Evolutionary conservation across 345 rosid genomes (phyloP), one percentile per base, ranked within the genome.

Genomic region (Eutrema heterophyllum): DNA sequence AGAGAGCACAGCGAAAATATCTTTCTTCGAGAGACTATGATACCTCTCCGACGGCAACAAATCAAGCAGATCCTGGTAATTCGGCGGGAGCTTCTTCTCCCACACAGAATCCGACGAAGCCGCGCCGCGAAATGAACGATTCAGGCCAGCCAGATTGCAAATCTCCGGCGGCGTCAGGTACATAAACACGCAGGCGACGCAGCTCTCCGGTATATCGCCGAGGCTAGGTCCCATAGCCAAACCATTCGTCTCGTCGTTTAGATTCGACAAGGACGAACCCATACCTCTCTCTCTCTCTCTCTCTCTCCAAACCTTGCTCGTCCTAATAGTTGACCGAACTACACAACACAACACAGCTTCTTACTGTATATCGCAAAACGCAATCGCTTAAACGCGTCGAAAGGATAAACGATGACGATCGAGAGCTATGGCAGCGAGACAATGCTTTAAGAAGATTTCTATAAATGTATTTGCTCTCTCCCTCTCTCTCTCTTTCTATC

Each of bases 51-150:
- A 88, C 9, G 96, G 95, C 79, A 94, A n/a, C 74, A 91, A 81
- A 82, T 88, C 82, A 46, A 94, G 91, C 84, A 94, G 88, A 85
- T 83, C 88, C 72, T 84, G 93, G 45, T 91, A 94, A 79, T 89
- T 89, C 4, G 77, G 21, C 4, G 98, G 98, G 18, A 94, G 80
- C 83, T 94, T 94, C 73, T 84, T 78, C 67, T 87, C 88, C 98
- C 98, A 94, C 1, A 94, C 97, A 1, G 91, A 84, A 72, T 94
- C 98, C 3, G 98, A 94, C 5, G 96, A 91, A 2, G 98, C 92
- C 6, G 97, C 97, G 9, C 95, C 96, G 3, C 94, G 90, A 73
- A 94, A 94, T 15, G 97, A 84, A 30, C 81, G 81, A 80, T 86
- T 91, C 21, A 91, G 72, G 58, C 97, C 80, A 14, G 98, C 98